Evolutionary conservation across 2,329 filamentous ascomycete species (phyloP), one percentile per base, ranked within the genome.

Genomic region (Penicillium palitans): DNA sequence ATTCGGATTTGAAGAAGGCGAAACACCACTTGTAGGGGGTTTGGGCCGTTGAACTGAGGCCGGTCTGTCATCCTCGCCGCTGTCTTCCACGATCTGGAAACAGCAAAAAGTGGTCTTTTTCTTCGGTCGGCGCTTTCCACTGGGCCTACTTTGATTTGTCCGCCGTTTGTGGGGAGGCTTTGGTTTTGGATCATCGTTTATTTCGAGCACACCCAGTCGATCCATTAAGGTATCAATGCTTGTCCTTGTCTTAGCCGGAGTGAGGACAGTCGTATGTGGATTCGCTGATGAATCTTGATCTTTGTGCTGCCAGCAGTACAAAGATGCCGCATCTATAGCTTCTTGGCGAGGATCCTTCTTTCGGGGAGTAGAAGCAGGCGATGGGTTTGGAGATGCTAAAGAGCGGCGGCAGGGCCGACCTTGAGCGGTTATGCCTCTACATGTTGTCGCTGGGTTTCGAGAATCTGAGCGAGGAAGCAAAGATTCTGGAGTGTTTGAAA

Each of bases 221-320:
- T 91, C 90, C 42, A 92, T 86, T 57, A 98, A 79, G 0, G 92
- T 96, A 73, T 99, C 95, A 56, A 98, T 83, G 68, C 93, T 97
- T 35, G 86, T 88, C 52, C 90, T 82, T 84, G 88, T 74, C 4
- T 87, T 84, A 7, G 85, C 81, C 4, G 83, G 78, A n/a, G 49
- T 42, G 10, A 45, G 52, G 21, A 42, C 5, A 12, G 58, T 57
- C 46, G 41, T 61, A 5, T 78, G 29, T 29, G 56, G 21, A 13
- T 31, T 42, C 0, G 57, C 54, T 10, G 63, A 55, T 8, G 21
- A 72, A 3, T 91, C 91, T 75, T 99, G 95, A 57, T 95, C 91
- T 72, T 90, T 93, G 79, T 99, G 95, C 74, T 97, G 92, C 89
- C 90, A 96, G 80, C 93, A 98, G 77, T 92, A 97, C 50, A 88